phyloP scores from a whole-genome alignment of 2,329 filamentous ascomycete species.

The Fusarium udum region DNA sequence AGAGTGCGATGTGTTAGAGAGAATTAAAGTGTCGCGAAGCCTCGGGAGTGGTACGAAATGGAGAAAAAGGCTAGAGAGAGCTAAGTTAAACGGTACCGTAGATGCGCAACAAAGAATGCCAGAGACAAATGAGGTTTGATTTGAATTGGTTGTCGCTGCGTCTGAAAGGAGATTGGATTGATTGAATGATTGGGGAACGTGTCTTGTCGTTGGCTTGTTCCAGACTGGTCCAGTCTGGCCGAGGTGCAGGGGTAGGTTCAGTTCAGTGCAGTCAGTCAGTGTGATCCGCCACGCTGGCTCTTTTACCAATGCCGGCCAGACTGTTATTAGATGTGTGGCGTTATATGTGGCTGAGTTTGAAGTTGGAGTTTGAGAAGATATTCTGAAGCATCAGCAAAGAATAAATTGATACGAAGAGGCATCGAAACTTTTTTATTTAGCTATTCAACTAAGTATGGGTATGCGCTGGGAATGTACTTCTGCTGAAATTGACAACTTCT shows the following conservation, averaged over 20 bases:
- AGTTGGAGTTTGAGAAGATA: not conserved
- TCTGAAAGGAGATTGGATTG: slow-evolving; percentile 38
- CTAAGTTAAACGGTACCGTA: not conserved
- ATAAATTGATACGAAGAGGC: too few species aligned
- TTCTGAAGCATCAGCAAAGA: not conserved
- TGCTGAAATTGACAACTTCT: not conserved
- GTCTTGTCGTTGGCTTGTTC: slow-evolving; percentile 35
- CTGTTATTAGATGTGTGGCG: slow-evolving; percentile 23
- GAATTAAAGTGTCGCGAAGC: slow-evolving; percentile 13
- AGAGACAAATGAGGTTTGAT: slow-evolving; percentile 41
- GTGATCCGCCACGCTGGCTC: slow-evolving; percentile 38
- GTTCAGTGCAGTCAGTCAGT: not conserved
- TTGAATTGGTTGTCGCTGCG: slow-evolving; percentile 26
- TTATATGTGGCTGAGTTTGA: not conserved
- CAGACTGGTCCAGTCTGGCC: slow-evolving; percentile 17
- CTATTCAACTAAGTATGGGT: too few species aligned
- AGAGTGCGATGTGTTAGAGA: slow-evolving; percentile 16
- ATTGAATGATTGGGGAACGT: slow-evolving; percentile 25
- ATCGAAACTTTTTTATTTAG: not conserved
- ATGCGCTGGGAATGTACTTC: not conserved
- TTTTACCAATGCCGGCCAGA: not conserved
- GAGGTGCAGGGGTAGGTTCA: not conserved
- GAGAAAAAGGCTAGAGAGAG: slow-evolving; percentile 17
- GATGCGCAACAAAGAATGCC: slow-evolving; percentile 38
- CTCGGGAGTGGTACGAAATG: slow-evolving; percentile 1